Conservation (phyloP, 164 flowering plant genomes). For the Euptelea pleiosperma region DNA sequence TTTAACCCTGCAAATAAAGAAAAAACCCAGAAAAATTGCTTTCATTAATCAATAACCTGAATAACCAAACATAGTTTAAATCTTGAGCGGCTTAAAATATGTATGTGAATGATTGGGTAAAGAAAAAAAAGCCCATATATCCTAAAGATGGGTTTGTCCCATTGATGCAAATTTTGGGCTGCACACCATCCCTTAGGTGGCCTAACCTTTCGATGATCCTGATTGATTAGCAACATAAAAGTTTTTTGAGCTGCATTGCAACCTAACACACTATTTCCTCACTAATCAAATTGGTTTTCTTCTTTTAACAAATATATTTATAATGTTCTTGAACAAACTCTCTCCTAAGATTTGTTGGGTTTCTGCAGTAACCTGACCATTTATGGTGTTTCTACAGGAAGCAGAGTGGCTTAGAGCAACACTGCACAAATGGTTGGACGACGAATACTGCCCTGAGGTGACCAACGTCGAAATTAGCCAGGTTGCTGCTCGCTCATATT, state of each 20-base stretch:
- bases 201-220: too few relatives aligned
- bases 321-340: background rate
- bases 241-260: background rate
- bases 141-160: too few relatives aligned
- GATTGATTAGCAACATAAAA: too few relatives aligned
- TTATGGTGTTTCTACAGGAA: constrained; percentile 47
- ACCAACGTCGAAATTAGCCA: constrained; percentile 82
- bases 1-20: too few relatives aligned
- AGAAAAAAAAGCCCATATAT: too few relatives aligned
- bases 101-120: too few relatives aligned
- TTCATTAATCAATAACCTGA: too few relatives aligned
- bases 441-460: constrained; percentile 89
- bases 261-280: background rate
- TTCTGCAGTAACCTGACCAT: background rate
- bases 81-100: too few relatives aligned
- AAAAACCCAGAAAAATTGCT: too few relatives aligned
- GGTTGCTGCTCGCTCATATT: constrained; percentile 71
- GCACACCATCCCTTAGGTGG: too few relatives aligned
- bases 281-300: background rate
- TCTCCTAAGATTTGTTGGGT: background rate
- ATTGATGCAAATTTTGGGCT: too few relatives aligned
- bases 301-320: background rate
- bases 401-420: constrained; percentile 87
- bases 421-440: constrained; percentile 93
- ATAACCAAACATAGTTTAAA: too few relatives aligned